A percentile compares a stretch with the other conserved stretches of the same genome.
Evolutionary conservation across 2,329 filamentous ascomycete genomes (phyloP).

Genomic region (Arthroderma uncinatum): DNA sequence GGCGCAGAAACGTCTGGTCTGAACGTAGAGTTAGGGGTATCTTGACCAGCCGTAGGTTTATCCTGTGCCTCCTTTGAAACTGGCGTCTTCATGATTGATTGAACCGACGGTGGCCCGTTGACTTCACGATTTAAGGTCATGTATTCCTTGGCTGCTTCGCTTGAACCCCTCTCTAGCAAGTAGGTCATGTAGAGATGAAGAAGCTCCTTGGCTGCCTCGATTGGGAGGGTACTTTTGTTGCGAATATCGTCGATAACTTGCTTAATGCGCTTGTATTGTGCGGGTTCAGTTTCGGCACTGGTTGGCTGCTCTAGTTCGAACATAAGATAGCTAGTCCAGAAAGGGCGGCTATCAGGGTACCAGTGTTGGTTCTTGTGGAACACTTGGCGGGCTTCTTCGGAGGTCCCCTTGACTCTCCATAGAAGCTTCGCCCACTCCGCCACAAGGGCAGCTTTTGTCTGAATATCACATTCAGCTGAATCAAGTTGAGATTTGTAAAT

Average conservation of each 20-base stretch:
- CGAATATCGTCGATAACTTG: constrained; percentile 66
- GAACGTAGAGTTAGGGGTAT: neutral
- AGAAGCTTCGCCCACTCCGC: constrained; percentile 78
- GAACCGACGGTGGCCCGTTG: constrained; percentile 51
- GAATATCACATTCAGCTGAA: constrained; percentile 57
- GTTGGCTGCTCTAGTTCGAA: constrained; percentile 82
- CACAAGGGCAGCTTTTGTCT: constrained; percentile 75
- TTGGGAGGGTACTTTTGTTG: constrained; percentile 58
- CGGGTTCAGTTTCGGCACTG: constrained; percentile 49
- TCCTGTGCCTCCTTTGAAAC: neutral
- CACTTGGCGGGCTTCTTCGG: constrained; percentile 69
- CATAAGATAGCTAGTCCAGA: constrained; percentile 80
- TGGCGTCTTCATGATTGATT: constrained; percentile 21
- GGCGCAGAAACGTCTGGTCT: neutral
- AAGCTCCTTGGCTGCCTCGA: constrained; percentile 60
- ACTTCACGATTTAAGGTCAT: constrained; percentile 72
- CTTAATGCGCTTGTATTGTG: constrained; percentile 64
- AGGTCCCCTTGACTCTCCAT: constrained; percentile 75
- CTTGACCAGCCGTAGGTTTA: neutral
- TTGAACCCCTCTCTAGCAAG: constrained; percentile 68
- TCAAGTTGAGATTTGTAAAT: constrained; percentile 75
- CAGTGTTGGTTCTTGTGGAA: constrained; percentile 73
- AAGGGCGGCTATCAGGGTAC: constrained; percentile 73
- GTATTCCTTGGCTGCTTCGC: constrained; percentile 77
- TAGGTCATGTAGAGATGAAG: constrained; percentile 71